Conservation (phyloP, 805 yeast genomes). For the Candida coquimbonensis region DNA sequence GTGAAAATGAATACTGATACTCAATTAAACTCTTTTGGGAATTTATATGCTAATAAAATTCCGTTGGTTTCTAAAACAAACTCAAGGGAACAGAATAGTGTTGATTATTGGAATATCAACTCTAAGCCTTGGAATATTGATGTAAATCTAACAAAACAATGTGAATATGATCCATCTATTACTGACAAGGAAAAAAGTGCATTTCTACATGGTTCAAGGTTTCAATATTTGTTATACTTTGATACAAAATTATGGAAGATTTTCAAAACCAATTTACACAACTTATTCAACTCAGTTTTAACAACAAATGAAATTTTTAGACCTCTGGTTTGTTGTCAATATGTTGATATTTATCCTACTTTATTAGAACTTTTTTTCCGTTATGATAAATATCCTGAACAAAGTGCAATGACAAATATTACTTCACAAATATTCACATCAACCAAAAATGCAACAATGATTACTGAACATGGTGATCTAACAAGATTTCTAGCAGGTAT, state of each 20-base stretch:
- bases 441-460: conserved; percentile 59
- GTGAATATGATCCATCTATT: conserved; percentile 32
- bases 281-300: conserved; percentile 55
- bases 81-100: conserved; percentile 6
- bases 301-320: conserved; percentile 54
- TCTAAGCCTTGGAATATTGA: conserved; percentile 43
- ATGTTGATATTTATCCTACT: conserved; percentile 76
- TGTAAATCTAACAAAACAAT: conserved; percentile 33
- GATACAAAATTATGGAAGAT: conserved; percentile 71
- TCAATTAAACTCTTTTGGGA: conserved; percentile 2
- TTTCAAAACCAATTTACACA: conserved; percentile 51
- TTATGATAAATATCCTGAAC: conserved; percentile 74
- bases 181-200: conserved; percentile 1
- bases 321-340: conserved; percentile 61
- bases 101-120: conserved; percentile 31
- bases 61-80: conserved; percentile 7
- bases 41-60: conserved; percentile 11
- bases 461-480: conserved; percentile 58
- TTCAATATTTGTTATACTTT: conserved; percentile 40
- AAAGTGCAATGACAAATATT: conserved; percentile 58
- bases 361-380: conserved; percentile 62
- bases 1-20: conserved; percentile 13
- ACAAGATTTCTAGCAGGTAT: conserved; percentile 55
- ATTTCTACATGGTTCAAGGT: conserved; percentile 32
- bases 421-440: conserved; percentile 80